These are phyloP conservation scores for Aspergillus tamarii DNA, from an alignment of 2,329 filamentous ascomycete species.

Conservation along the genomic window DNA sequence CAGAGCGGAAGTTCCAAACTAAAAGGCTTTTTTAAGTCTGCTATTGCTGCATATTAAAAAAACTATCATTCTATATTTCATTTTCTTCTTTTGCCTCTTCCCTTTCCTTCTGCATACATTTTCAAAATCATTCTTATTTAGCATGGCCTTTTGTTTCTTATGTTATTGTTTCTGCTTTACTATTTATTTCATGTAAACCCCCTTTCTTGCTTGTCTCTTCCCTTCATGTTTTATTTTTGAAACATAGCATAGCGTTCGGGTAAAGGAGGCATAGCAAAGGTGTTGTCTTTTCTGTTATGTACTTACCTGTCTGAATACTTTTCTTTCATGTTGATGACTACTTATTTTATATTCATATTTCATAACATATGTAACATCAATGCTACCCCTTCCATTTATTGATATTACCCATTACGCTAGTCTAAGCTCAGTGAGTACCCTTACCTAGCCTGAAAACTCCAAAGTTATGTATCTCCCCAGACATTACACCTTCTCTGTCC, in stretches of 20 bases:
- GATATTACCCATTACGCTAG: too few species aligned
- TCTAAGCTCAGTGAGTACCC: too few species aligned
- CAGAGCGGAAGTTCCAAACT: constrained; percentile 32
- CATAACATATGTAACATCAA: not conserved
- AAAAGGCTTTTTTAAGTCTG: constrained; percentile 34
- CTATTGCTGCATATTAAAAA: constrained; percentile 34
- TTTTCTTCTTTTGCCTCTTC: constrained; percentile 10
- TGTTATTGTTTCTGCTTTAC: not conserved
- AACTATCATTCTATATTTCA: not conserved
- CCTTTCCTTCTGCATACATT: not conserved
- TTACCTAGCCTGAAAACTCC: too few species aligned
- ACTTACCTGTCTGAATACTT: constrained; percentile 3
- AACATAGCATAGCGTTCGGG: constrained; percentile 7
- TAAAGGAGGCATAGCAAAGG: constrained; percentile 5
- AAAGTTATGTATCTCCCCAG: too few species aligned
- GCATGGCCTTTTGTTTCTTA: constrained; percentile 11
- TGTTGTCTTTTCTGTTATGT: constrained; percentile 1
- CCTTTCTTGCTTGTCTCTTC: not conserved
- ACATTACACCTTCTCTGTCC: too few species aligned
- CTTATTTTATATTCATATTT: constrained; percentile 7
- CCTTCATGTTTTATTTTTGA: constrained; percentile 1
- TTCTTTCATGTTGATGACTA: not conserved
- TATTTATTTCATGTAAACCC: not conserved
- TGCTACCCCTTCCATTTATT: not conserved
- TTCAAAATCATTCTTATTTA: not conserved